Percentiles rank a stretch among this genome's conserved stretches.
Evolutionary conservation across 2,329 filamentous ascomycete genomes (phyloP).

Genomic region (Colletotrichum navitas): DNA sequence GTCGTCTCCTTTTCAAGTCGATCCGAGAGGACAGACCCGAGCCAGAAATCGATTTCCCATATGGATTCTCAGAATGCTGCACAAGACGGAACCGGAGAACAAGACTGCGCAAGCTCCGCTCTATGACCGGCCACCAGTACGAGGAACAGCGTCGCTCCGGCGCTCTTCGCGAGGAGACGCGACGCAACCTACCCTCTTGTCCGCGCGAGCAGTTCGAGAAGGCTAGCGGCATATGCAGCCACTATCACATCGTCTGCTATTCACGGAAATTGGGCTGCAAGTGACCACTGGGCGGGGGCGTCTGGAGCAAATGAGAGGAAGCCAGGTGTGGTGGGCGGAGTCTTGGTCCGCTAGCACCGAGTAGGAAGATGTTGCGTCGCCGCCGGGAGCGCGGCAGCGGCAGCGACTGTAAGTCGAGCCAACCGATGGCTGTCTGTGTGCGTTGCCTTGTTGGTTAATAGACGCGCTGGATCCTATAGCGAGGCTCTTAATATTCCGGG

Average conservation of each 20-base stretch:
- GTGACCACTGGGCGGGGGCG: slow-evolving; percentile 10
- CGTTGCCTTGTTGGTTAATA: slow-evolving; percentile 17
- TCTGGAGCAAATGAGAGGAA: neutral
- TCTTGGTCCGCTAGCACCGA: too few species aligned
- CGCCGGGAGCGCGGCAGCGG: neutral
- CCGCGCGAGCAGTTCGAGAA: neutral
- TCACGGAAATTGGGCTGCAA: slow-evolving; percentile 23
- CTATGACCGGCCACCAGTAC: too few species aligned
- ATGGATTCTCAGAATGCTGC: too few species aligned
- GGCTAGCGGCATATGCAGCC: slow-evolving; percentile 37
- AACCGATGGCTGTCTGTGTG: too few species aligned
- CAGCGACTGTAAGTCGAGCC: neutral
- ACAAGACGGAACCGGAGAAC: too few species aligned
- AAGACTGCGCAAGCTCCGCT: too few species aligned
- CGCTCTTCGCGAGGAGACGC: neutral
- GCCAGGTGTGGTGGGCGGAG: slow-evolving; percentile 1
- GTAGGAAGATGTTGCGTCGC: neutral
- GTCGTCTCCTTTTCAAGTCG: too few species aligned
- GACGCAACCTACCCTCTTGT: too few species aligned
- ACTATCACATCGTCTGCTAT: slow-evolving; percentile 40
- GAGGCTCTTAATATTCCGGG: too few species aligned
- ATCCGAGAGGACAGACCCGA: too few species aligned
- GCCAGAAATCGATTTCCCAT: too few species aligned
- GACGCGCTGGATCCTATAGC: slow-evolving; percentile 9
- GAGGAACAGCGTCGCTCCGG: too few species aligned